phyloP scores from a whole-genome alignment of 2,329 filamentous ascomycete species.

The Tympanopsis confertula region DNA sequence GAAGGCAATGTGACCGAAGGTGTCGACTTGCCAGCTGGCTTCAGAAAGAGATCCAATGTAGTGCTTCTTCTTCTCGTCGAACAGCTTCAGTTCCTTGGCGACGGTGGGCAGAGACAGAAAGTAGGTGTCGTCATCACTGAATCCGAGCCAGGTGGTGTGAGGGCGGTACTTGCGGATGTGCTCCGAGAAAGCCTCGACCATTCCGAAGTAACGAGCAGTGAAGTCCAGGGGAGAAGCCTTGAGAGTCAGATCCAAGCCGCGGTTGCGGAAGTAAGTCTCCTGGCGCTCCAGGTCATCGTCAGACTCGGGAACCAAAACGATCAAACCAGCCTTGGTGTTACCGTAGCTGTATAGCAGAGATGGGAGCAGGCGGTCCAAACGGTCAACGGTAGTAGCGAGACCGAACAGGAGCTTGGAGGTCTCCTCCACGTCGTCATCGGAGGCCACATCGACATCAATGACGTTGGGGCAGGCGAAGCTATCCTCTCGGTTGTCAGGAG shows the following conservation, averaged over 20 bases:
- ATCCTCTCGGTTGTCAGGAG: conserved; percentile 16
- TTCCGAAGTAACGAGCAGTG: conserved; percentile 26
- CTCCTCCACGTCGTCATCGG: conserved; percentile 22
- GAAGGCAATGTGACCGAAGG: conserved; percentile 27
- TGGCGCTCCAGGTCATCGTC: conserved; percentile 23
- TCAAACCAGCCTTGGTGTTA: conserved; percentile 22
- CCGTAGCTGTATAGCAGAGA: conserved; percentile 27
- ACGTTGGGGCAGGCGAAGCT: conserved; percentile 22
- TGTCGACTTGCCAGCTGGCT: conserved; percentile 27
- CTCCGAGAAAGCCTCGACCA: conserved; percentile 23
- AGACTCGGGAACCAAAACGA: conserved; percentile 25
- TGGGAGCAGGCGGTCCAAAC: conserved; percentile 23
- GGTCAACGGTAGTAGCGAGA: conserved; percentile 26
- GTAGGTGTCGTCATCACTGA: conserved; percentile 29
- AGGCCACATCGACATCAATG: conserved; percentile 24
- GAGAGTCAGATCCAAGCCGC: conserved; percentile 24
- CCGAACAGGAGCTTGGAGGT: conserved; percentile 26
- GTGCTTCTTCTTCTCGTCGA: conserved; percentile 23
- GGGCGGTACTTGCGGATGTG: conserved; percentile 22
- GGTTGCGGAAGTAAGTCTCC: conserved; percentile 25
- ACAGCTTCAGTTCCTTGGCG: conserved; percentile 21
- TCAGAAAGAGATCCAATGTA: conserved; percentile 28
- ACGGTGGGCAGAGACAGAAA: conserved; percentile 24
- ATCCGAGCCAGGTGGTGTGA: conserved; percentile 25
- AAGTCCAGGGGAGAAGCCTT: conserved; percentile 24